Conservation (phyloP, 306 rosid genomes). For the Hippophae rhamnoides region DNA sequence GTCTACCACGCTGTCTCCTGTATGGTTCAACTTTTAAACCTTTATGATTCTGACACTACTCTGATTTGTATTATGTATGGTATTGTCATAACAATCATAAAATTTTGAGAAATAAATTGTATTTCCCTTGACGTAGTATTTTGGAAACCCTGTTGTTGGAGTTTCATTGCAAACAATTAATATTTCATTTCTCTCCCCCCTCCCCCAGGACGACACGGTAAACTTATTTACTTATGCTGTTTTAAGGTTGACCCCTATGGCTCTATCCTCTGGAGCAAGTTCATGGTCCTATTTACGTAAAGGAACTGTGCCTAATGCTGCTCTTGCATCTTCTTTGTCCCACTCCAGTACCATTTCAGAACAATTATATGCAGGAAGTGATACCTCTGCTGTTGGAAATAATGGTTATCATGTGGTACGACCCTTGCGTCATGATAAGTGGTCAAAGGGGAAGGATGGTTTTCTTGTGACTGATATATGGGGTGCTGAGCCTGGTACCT, state of each 20-base stretch:
- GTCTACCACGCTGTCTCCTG: conserved; percentile 90
- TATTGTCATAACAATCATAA: too few relatives aligned
- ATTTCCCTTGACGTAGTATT: background rate
- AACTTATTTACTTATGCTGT: conserved; percentile 87
- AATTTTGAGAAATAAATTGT: too few relatives aligned
- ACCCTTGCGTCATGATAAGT: conserved; percentile 68
- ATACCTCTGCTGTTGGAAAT: conserved; percentile 30
- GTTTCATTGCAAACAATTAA: conserved; percentile 1
- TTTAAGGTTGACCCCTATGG: conserved; percentile 78
- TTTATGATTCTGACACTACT: background rate
- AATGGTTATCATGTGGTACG: conserved; percentile 45
- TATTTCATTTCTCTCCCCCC: conserved; percentile 8
- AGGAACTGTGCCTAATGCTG: conserved; percentile 46
- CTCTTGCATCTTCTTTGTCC: conserved; percentile 37
- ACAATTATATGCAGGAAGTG: conserved; percentile 40
- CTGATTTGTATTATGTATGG: too few relatives aligned
- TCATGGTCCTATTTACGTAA: conserved; percentile 90
- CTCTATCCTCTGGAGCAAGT: conserved; percentile 68
- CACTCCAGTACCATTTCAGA: conserved; percentile 44
- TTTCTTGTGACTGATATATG: conserved; percentile 89
- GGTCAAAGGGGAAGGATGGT: conserved; percentile 93
- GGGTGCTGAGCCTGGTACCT: conserved; percentile 68
- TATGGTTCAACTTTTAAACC: conserved; percentile 44
- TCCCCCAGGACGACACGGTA: conserved; percentile 74
- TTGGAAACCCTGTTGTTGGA: background rate